A percentile compares a stretch with the other conserved stretches of the same genome.
Conservation (phyloP, 306 rosid genomes). For the Casuarina cunninghamiana region DNA sequence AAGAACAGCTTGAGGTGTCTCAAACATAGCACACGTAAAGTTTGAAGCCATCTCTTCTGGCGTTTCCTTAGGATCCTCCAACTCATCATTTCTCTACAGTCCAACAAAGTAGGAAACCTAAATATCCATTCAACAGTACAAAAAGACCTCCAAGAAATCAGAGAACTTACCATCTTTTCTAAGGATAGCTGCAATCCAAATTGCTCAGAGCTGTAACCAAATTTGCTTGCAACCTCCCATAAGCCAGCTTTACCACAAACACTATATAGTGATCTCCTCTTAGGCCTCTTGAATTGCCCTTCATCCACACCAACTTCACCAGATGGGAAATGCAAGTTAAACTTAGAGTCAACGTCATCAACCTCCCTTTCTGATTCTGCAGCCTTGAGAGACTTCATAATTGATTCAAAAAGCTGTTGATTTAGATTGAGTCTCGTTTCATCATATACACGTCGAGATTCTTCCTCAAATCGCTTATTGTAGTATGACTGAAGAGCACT, state of each 20-base stretch:
- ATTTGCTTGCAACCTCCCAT: slow-evolving; percentile 95
- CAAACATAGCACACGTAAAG: slow-evolving; percentile 86
- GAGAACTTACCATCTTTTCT: slow-evolving; percentile 60
- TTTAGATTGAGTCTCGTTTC: slow-evolving; percentile 72
- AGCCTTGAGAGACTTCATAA: slow-evolving; percentile 81
- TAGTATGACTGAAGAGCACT: slow-evolving; percentile 80
- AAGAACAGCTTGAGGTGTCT: slow-evolving; percentile 86
- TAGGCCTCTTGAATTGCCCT: slow-evolving; percentile 94
- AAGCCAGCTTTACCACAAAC: slow-evolving; percentile 83
- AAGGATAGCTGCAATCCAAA: slow-evolving; percentile 81
- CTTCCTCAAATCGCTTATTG: slow-evolving; percentile 81
- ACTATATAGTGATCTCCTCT: slow-evolving; percentile 78
- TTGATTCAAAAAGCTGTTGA: slow-evolving; percentile 79
- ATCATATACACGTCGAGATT: slow-evolving; percentile 74
- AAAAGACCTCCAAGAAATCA: slow-evolving; percentile 22
- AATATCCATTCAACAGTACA: slow-evolving; percentile 23
- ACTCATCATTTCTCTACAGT: slow-evolving; percentile 68
- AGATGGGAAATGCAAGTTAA: slow-evolving; percentile 93
- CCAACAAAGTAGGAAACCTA: slow-evolving; percentile 14
- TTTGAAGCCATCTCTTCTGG: slow-evolving; percentile 97
- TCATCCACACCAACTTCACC: slow-evolving; percentile 95
- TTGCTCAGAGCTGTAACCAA: slow-evolving; percentile 95
- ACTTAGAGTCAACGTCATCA: slow-evolving; percentile 96
- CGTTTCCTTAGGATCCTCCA: slow-evolving; percentile 95
- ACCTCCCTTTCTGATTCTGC: slow-evolving; percentile 97